phyloP scores from a whole-genome alignment of 495 filamentous ascomycete species.

The Cercophora samala region DNA sequence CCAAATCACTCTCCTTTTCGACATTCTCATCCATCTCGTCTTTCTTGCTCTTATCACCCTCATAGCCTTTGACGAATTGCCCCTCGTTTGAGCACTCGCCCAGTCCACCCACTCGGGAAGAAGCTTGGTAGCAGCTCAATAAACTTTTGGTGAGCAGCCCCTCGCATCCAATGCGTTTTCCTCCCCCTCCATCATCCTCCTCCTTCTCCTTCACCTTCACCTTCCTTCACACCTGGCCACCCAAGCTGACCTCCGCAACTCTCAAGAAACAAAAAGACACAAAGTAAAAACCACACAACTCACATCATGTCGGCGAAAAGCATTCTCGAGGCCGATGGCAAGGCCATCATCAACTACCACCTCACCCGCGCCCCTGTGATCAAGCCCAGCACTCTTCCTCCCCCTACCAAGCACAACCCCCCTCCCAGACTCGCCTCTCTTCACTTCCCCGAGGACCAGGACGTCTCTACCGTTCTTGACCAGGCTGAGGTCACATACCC shows the following conservation, averaged over 20 bases:
- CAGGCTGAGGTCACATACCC: constrained; percentile 94
- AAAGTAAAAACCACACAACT: constrained; percentile 20
- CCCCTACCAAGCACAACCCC: constrained; percentile 83
- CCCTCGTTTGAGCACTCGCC: constrained; percentile 23
- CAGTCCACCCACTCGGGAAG: neutral
- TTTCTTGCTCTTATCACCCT: constrained; percentile 2
- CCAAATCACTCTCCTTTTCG: constrained; percentile 10
- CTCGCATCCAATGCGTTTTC: neutral
- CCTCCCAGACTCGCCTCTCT: constrained; percentile 86
- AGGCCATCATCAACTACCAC: constrained; percentile 99
- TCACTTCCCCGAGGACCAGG: constrained; percentile 84
- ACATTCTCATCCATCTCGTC: constrained; percentile 15
- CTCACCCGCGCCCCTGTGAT: constrained; percentile 97
- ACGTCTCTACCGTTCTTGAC: constrained; percentile 81
- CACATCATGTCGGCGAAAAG: constrained; percentile 93
- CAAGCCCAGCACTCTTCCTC: constrained; percentile 92
- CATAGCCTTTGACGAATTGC: constrained; percentile 14
- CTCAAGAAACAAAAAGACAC: constrained; percentile 5
- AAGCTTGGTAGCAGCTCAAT: constrained; percentile 6
- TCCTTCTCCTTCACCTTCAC: neutral
- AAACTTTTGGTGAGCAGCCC: constrained; percentile 6
- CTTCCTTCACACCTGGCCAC: too few relatives aligned
- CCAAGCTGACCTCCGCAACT: neutral
- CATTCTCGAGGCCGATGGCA: constrained; percentile 98
- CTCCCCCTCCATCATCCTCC: neutral